Base-by-base conservation (phyloP, 1,284 basidiomycete species). In the Rhodotorula sp. region DNA sequence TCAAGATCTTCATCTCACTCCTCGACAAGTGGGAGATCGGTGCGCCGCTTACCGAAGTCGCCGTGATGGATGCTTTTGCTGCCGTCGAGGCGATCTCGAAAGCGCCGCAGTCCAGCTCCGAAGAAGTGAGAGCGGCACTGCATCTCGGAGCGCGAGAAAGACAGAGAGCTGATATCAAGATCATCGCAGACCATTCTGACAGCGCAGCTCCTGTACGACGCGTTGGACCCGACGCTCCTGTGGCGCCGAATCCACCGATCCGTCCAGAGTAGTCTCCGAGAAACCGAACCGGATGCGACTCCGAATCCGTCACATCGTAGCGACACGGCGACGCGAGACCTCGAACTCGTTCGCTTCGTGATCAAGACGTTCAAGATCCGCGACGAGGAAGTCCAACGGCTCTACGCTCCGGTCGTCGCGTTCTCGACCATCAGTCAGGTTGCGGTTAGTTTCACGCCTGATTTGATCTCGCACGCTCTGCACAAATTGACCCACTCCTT, bases 21-120 rank as follows among this genome's bases (percentile, higher is more conserved):
- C 83, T 98, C 73, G 97, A 99, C 81, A 97, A 97, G 80, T 97
- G 93, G 91, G 94, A 97, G 81, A 89, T 99, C 63, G 95, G 95
- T 0, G 87, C 87, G 26, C 85, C 87, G 0, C 81, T 99, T 38
- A 95, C 93, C 0, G 87, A 91, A 59, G 84, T 84, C 2, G 82
- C 97, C 49, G 87, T 92, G 6, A 87, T 92, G 68, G 91, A 97
- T 74, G 85, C 90, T 0, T 52, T 52, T 23, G 50, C 50, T 8
- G 50, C 50, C 23, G 12, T 12, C 47, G 15, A 14, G 1, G 23
- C 50, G 19, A 52, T 52, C 23, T 43, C 10, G 38, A 12, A 43
- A 12, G 38, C 10, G 38, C 38, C 38, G 38, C 38, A 12, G 8
- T 2, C 38, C 10, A 43, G 38, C 38, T 43, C 12, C 38, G 38